Conservation (phyloP, 331 rosid genomes). For the Acacia concinna region DNA sequence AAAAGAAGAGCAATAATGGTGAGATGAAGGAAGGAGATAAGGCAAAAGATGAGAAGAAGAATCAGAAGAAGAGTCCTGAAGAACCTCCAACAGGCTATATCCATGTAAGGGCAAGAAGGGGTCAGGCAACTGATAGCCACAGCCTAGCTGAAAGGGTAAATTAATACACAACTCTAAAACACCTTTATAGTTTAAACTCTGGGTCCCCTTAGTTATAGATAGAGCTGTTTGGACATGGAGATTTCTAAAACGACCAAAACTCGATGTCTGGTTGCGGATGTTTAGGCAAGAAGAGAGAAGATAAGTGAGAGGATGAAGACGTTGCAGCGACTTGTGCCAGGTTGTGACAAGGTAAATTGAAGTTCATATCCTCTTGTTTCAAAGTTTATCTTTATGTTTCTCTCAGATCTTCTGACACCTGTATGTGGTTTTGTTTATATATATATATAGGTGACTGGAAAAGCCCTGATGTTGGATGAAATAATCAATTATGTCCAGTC, state of each 20-base stretch:
- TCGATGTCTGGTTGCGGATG: slow-evolving; percentile 26
- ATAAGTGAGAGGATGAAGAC: slow-evolving; percentile 94
- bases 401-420: slow-evolving; percentile 38
- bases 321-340: slow-evolving; percentile 89
- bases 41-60: slow-evolving; percentile 37
- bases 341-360: slow-evolving; percentile 82
- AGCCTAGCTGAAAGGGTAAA: slow-evolving; percentile 98
- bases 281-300: slow-evolving; percentile 94
- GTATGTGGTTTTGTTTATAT: slow-evolving; percentile 42
- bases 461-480: slow-evolving; percentile 95
- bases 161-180: slow-evolving; percentile 1
- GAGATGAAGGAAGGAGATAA: slow-evolving; percentile 43
- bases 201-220: slow-evolving; percentile 11
- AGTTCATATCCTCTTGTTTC: neutral
- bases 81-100: slow-evolving; percentile 79
- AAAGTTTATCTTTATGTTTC: neutral
- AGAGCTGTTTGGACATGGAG: neutral
- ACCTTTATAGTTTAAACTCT: slow-evolving; percentile 10
- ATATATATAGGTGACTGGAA: slow-evolving; percentile 72
- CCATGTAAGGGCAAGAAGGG: slow-evolving; percentile 98
- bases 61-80: slow-evolving; percentile 48
- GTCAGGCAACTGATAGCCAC: slow-evolving; percentile 98
- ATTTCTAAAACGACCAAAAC: slow-evolving; percentile 26
- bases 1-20: slow-evolving; percentile 45
- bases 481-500: slow-evolving; percentile 96